Base-by-base conservation (phyloP, 2,329 filamentous ascomycete genomes). In the Chrysosporium keratinophilum region DNA sequence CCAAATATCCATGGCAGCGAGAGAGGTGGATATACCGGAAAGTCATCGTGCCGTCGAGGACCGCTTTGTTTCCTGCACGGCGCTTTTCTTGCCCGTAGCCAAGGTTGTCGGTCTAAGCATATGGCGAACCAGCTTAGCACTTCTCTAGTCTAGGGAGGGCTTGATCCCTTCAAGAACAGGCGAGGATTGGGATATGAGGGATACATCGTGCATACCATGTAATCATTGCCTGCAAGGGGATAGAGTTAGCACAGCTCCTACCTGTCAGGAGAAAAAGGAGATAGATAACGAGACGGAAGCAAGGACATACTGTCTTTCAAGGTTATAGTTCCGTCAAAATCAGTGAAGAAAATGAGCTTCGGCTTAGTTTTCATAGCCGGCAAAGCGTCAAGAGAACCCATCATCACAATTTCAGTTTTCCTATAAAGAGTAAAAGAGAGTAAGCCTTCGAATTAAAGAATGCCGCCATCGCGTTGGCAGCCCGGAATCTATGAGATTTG, bases 271-370 rank as follows among this genome's bases (percentile, higher is more conserved):
- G 57, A 57, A 31, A 39, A 57, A 42, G 35, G 43, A n/a, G 31
- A 15, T 19, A n/a, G 11, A 39, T 11, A 28, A 20, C 1, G 31
- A 10, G 34, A 44, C 11, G n/a, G 34, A 11, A 9, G 12, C 44
- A 50, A 53, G 14, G 7, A 44, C 76, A 66, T 64, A 79, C 79
- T 82, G 69, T 85, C 82, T 64, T 81, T 75, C 54, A 82, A 78
- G 47, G 91, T 96, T 68, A 96, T 91, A 52, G 90, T 97, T 65
- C 93, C 93, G 72, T 98, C 93, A 68, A 97, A 97, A 74, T 98
- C 93, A 62, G 90, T 95, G 77, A 97, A 97, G 80, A 98, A 96
- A 76, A 98, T 90, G 76, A 88, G 87, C 73, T 88, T 86, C 50
- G 90, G 90, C 68, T 85, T 82, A 55, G 67, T 71, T 56, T 69